Conservation (phyloP, 306 rosid species). For the Fragaria iinumae region DNA sequence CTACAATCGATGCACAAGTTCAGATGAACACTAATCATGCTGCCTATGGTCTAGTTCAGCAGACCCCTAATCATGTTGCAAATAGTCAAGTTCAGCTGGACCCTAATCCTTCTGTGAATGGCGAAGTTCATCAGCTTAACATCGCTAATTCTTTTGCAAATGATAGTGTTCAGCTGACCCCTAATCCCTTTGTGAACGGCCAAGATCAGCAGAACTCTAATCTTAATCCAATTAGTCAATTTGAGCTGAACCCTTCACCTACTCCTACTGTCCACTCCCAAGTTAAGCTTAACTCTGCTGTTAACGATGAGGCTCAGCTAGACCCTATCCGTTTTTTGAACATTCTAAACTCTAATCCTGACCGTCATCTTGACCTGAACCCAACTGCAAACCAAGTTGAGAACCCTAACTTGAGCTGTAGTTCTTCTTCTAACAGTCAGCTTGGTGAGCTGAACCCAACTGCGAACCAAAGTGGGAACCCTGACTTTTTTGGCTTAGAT, state of each 20-base stretch:
- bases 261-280: neutral
- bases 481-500: conserved; percentile 1
- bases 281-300: neutral
- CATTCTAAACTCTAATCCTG: neutral
- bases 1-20: neutral
- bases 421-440: neutral
- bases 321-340: neutral
- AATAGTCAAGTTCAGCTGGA: neutral
- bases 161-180: neutral
- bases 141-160: neutral
- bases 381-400: neutral
- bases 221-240: neutral
- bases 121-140: neutral
- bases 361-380: neutral
- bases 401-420: conserved; percentile 6
- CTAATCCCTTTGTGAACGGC: neutral
- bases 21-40: neutral
- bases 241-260: conserved; percentile 2
- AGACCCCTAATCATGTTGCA: neutral
- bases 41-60: neutral
- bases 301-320: neutral
- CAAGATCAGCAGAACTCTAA: neutral
- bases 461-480: conserved; percentile 13
- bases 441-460: neutral
- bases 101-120: neutral